phyloP scores from a whole-genome alignment of 768 basidiomycete genomes.

The Russula sp. region DNA sequence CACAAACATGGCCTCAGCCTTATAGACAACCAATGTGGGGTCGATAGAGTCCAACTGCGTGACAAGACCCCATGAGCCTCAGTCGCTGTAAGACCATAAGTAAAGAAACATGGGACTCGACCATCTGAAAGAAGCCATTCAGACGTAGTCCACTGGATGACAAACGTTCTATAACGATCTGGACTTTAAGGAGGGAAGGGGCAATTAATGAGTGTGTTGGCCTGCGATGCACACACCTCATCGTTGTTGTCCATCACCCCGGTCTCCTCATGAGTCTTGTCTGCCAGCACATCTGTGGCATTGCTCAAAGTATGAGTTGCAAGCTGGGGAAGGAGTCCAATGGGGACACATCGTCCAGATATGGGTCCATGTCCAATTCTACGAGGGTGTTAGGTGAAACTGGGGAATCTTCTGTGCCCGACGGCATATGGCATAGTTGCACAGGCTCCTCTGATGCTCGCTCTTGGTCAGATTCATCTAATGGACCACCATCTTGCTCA shows the following conservation, averaged over 20 bases:
- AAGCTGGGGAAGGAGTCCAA: slow-evolving; percentile 68
- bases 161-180: slow-evolving; percentile 73
- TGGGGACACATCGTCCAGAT: slow-evolving; percentile 61
- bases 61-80: slow-evolving; percentile 89
- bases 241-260: slow-evolving; percentile 27
- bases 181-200: slow-evolving; percentile 75
- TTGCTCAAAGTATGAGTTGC: slow-evolving; percentile 50
- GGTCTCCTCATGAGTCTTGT: slow-evolving; percentile 18
- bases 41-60: slow-evolving; percentile 97
- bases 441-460: neutral
- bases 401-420: slow-evolving; percentile 16
- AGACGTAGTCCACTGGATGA: slow-evolving; percentile 72
- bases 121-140: slow-evolving; percentile 72
- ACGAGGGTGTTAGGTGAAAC: slow-evolving; percentile 25
- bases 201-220: too few species aligned
- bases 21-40: slow-evolving; percentile 90
- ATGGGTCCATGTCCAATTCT: slow-evolving; percentile 25
- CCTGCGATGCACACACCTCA: slow-evolving; percentile 13
- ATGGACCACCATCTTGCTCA: slow-evolving; percentile 23
- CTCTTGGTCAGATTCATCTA: slow-evolving; percentile 24
- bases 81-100: slow-evolving; percentile 42
- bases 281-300: slow-evolving; percentile 26
- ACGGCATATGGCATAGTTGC: slow-evolving; percentile 1
- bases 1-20: slow-evolving; percentile 95
- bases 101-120: slow-evolving; percentile 33